phyloP scores from a whole-genome alignment of 371 early-diverging fungal genomes.

The Nematocida sp. region DNA sequence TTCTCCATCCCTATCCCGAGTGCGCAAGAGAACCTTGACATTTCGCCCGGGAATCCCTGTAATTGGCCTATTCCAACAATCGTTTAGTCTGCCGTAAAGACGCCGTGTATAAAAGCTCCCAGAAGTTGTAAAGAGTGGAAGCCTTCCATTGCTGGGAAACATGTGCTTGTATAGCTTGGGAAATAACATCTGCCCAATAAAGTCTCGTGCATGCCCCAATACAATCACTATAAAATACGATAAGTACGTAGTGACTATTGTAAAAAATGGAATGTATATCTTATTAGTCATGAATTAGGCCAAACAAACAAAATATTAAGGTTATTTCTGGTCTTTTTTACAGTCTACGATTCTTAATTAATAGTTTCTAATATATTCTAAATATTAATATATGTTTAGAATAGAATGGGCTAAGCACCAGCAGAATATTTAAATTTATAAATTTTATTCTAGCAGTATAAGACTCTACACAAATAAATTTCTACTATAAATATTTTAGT shows the following conservation, averaged over 20 bases:
- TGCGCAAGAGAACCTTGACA: constrained; percentile 80
- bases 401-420: too few relatives aligned
- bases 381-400: too few relatives aligned
- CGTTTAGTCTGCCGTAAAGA: constrained; percentile 85
- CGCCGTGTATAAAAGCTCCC: constrained; percentile 90
- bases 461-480: too few relatives aligned
- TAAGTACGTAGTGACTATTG: constrained; percentile 85
- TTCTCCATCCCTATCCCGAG: constrained; percentile 78
- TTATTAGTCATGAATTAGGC: constrained; percentile 1
- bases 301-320: constrained; percentile 15
- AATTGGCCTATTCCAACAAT: constrained; percentile 92
- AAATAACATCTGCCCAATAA: constrained; percentile 76
- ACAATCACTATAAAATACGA: constrained; percentile 85
- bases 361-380: not conserved
- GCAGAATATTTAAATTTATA: too few relatives aligned
- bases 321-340: not conserved
- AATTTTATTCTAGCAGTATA: too few relatives aligned
- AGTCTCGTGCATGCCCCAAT: constrained; percentile 74
- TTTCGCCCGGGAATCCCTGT: constrained; percentile 87
- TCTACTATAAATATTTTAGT: too few relatives aligned
- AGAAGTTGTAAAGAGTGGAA: constrained; percentile 84
- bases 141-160: constrained; percentile 75
- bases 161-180: constrained; percentile 75
- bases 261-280: constrained; percentile 49
- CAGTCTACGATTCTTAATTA: not conserved